Evolutionary conservation across 139 green algal species (phyloP).

Genomic region (Haematococcus sp.): DNA sequence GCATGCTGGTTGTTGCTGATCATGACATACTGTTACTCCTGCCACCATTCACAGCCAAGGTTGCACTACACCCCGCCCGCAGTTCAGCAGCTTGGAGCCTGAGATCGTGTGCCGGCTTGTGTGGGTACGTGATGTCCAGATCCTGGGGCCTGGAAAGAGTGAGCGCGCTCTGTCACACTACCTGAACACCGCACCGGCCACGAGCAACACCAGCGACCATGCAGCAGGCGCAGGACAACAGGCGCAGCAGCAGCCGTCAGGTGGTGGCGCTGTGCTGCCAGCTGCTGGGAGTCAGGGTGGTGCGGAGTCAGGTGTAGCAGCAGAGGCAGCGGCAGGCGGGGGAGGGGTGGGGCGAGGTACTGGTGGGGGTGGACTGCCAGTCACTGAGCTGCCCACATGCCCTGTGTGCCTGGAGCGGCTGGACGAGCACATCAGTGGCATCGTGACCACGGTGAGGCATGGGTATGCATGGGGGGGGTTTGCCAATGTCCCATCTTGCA

Average conservation of each 20-base stretch:
- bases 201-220: not conserved
- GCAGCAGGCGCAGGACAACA: not conserved
- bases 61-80: too few relatives aligned
- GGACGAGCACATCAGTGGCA: slow-evolving; percentile 89
- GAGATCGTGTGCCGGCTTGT: slow-evolving; percentile 78
- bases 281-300: too few relatives aligned
- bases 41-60: too few relatives aligned
- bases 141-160: slow-evolving; percentile 11
- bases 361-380: too few relatives aligned
- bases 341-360: not conserved
- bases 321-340: not conserved
- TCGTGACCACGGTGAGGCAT: slow-evolving; percentile 82
- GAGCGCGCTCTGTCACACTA: not conserved
- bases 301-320: not conserved
- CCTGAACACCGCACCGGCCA: not conserved
- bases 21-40: too few relatives aligned
- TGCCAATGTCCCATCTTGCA: too few relatives aligned
- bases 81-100: slow-evolving; percentile 78
- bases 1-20: too few relatives aligned
- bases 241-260: slow-evolving; percentile 14
- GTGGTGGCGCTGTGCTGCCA: not conserved
- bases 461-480: too few relatives aligned
- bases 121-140: slow-evolving; percentile 46
- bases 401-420: slow-evolving; percentile 96
- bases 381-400: slow-evolving; percentile 90